Evolutionary conservation across 805 yeast species (phyloP).

Genomic region (Barnettozyma botsteinii): DNA sequence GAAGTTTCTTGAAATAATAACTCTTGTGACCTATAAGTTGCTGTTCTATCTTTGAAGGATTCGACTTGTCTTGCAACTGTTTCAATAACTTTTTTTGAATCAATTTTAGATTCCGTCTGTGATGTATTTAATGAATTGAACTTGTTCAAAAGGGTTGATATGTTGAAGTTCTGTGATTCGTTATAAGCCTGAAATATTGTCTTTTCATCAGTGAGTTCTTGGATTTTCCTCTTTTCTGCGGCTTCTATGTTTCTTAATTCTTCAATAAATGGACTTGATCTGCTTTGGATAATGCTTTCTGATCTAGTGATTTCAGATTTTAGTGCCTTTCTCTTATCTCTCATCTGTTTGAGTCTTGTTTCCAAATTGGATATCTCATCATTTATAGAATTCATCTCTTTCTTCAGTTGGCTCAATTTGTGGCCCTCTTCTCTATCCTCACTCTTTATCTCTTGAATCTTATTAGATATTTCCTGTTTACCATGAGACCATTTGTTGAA

Average conservation of each 20-base stretch:
- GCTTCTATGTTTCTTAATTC: slow-evolving; percentile 34
- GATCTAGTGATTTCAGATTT: slow-evolving; percentile 36
- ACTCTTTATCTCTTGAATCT: slow-evolving; percentile 35
- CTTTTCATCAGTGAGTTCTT: slow-evolving; percentile 4
- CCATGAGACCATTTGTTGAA: slow-evolving; percentile 37
- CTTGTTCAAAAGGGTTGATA: neutral
- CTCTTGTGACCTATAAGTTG: slow-evolving; percentile 9
- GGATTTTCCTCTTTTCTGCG: slow-evolving; percentile 28
- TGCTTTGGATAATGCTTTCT: slow-evolving; percentile 43
- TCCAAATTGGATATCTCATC: slow-evolving; percentile 34
- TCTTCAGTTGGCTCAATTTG: slow-evolving; percentile 31
- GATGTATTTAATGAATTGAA: slow-evolving; percentile 1
- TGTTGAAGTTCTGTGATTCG: neutral
- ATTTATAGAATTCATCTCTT: slow-evolving; percentile 29
- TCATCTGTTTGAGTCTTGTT: slow-evolving; percentile 27
- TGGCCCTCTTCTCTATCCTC: slow-evolving; percentile 34
- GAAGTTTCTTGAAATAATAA: slow-evolving; percentile 14
- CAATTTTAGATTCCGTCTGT: slow-evolving; percentile 2
- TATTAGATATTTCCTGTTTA: slow-evolving; percentile 28
- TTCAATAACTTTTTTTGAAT: slow-evolving; percentile 13
- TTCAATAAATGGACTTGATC: slow-evolving; percentile 37
- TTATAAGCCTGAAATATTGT: neutral
- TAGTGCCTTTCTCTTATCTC: slow-evolving; percentile 29
- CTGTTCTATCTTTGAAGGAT: slow-evolving; percentile 14
- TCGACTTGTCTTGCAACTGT: slow-evolving; percentile 19